Base-by-base conservation (phyloP, 768 basidiomycete species). In the Termitomyces sp. region DNA sequence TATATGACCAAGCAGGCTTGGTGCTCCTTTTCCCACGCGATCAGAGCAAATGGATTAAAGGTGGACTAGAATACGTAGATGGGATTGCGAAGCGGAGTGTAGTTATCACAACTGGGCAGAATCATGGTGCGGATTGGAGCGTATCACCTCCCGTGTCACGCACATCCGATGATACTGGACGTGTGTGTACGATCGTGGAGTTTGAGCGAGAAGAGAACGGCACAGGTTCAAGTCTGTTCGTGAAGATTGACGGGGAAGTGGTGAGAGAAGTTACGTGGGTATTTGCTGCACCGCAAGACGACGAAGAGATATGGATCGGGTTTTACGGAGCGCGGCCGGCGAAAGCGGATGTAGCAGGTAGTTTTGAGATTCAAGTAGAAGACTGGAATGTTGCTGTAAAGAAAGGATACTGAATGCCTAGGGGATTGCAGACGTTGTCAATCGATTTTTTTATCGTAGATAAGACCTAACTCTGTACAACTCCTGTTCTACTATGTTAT, bases 261-360 rank as follows among this genome's bases (percentile, higher is more conserved):
- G 56, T 63, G 40, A 59, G 64, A 43, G 62, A 63, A 56, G 48
- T 65, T 36, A 63, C 64, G 1, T 65, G 64, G 64, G 64, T 63
- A 3, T 65, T 65, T 51, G 46, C 53, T 33, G 50, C 58, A 28
- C 41, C 56, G 5, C 35, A 55, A 38, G 43, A 59, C 26, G 40
- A 61, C 22, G 58, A 65, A 32, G 62, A 64, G 11, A 45, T 65
- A 2, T 60, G 57, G 61, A 47, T 65, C 47, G 45, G 43, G 13
- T 44, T 44, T 14, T 44, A 24, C 22, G 43, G 43, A 44, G 43
- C 50, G 13, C 32, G 50, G 36, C 55, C 55, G 32, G 55, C 35
- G 7, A 56, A 49, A 33, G 26, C 38, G 1, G 47, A 56, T 18
- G 55, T 40, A n/a, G 46, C n/a, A 9, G 47, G 28, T 28, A 24